Conservation (phyloP, 2,329 filamentous ascomycete species). For the Trichoderma polysporum region DNA sequence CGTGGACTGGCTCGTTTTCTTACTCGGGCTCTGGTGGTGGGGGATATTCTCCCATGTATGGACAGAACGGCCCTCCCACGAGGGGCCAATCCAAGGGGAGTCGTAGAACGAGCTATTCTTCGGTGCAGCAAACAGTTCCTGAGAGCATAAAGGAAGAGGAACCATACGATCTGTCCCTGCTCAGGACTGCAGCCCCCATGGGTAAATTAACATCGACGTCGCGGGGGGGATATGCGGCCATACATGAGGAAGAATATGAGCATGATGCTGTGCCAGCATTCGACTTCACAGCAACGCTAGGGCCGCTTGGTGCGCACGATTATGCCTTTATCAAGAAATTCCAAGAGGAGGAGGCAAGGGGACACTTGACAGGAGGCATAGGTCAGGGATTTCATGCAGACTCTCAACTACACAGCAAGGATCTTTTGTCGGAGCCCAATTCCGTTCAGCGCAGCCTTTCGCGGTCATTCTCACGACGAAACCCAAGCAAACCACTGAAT, state of each 20-base stretch:
- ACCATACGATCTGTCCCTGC: constrained; percentile 43
- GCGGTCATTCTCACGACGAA: constrained; percentile 43
- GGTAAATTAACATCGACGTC: constrained; percentile 26
- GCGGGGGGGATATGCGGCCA: constrained; percentile 34
- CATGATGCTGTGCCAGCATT: constrained; percentile 35
- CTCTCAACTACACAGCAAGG: constrained; percentile 47
- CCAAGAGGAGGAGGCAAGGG: constrained; percentile 54
- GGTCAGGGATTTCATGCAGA: constrained; percentile 54
- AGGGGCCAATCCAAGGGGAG: constrained; percentile 28
- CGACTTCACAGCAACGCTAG: constrained; percentile 48
- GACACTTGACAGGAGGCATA: constrained; percentile 57
- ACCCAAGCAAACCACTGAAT: constrained; percentile 26
- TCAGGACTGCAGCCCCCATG: constrained; percentile 43
- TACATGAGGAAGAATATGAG: constrained; percentile 32
- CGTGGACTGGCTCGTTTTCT: constrained; percentile 32
- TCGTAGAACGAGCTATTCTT: constrained; percentile 30
- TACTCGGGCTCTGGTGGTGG: constrained; percentile 25
- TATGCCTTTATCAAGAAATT: constrained; percentile 45
- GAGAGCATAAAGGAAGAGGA: constrained; percentile 41
- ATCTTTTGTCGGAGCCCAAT: constrained; percentile 45
- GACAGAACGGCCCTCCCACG: constrained; percentile 22
- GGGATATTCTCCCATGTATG: constrained; percentile 32
- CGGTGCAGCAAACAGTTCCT: constrained; percentile 28
- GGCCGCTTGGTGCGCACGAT: constrained; percentile 47
- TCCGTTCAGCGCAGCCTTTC: constrained; percentile 38